Evolutionary conservation across 148 eudicot genomes (phyloP), one percentile per base, ranked within the genome.

Genomic region (Pouteria glomerata): DNA sequence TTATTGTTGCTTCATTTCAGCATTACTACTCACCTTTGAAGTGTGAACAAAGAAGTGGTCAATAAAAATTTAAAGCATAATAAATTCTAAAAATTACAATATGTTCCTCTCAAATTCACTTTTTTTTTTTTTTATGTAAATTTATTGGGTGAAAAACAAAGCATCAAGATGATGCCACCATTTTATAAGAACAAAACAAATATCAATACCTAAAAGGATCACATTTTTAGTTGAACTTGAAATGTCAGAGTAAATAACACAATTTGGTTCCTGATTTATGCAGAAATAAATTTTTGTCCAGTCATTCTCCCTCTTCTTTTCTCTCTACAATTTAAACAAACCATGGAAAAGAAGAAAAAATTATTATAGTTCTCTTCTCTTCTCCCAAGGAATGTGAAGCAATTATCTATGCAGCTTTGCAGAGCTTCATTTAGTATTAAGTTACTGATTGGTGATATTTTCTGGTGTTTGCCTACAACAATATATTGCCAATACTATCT

Each of bases 401-500:
- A 2, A 15, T 31, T 3, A 31, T 33, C 41, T 15, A 16, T 8
- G 5, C 7, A 56, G 73, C 47, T 37, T 11, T 3, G 10, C 44
- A 39, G 44, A 56, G 6, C 37, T 30, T 23, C 31, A 51, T 19
- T 5, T 37, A 27, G 58, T 8, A 23, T 5, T 10, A 55, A 58
- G 63, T 58, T 16, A 30, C 7, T 19, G 2, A 14, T 26, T 3
- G n/a, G 37, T 31, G n/a, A 29, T 62, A 35, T 37, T 35, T 62
- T 21, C 14, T 35, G 4, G 30, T 18, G 8, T 8, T 10, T 62
- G 47, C 18, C 50, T 21, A 63, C 30, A 63, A 60, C 21, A 1
- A 31, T 37, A 59, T 59, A 62, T n/a, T 62, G 66, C 51, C 30
- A 42, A 39, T 23, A 16, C 42, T 24, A n/a, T 63, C 68, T 41